These are phyloP conservation scores for Turritis glabra DNA, from an alignment of 345 rosid genomes.

Conservation along the genomic window DNA sequence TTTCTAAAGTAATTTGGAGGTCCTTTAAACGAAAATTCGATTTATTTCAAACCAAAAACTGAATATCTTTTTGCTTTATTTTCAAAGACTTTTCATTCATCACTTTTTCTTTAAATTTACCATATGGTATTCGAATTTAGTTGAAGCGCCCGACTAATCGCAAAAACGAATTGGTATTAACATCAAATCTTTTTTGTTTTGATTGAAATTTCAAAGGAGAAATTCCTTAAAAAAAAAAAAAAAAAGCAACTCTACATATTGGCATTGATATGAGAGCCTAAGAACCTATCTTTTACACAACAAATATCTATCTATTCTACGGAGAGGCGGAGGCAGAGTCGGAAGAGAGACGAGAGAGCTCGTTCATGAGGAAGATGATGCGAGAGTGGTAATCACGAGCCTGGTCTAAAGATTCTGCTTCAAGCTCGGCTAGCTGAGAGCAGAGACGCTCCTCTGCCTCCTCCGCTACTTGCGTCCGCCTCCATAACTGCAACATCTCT, in stretches of 20 bases:
- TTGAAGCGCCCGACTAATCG: no score
- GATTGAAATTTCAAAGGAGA: no score
- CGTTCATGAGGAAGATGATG: slow-evolving; percentile 55
- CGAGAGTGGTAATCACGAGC: slow-evolving; percentile 73
- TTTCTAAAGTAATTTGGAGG: neutral
- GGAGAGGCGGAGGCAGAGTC: slow-evolving; percentile 25
- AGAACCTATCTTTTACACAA: neutral
- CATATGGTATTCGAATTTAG: no score
- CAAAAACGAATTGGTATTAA: no score
- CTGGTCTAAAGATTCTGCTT: slow-evolving; percentile 72
- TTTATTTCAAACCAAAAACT: neutral
- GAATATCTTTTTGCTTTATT: neutral
- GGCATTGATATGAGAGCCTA: no score
- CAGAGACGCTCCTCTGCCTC: slow-evolving; percentile 88
- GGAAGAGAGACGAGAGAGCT: slow-evolving; percentile 52
- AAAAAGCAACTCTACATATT: slow-evolving; percentile 1
- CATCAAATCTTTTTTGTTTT: no score
- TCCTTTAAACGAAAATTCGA: neutral
- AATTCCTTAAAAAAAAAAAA: no score
- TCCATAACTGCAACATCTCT: slow-evolving; percentile 54
- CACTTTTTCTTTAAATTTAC: no score
- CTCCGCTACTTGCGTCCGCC: slow-evolving; percentile 67
- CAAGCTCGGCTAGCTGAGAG: slow-evolving; percentile 81
- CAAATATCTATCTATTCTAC: neutral
- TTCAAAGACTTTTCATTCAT: neutral